Evolutionary conservation across 345 rosid species (phyloP).

Genomic region (Bruguiera gymnorhiza): DNA sequence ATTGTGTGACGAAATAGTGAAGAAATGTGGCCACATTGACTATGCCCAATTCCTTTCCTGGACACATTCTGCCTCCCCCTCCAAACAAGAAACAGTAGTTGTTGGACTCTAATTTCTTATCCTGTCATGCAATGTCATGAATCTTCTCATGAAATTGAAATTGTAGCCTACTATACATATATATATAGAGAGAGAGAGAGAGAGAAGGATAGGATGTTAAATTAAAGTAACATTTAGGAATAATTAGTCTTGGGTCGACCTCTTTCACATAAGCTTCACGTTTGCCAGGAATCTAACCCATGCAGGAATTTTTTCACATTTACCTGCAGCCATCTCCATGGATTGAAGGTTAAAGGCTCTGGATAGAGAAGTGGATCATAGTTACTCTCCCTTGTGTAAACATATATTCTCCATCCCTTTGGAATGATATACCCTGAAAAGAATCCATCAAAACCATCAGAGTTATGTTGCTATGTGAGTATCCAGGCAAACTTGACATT

Average conservation of each 20-base stretch:
- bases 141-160: too few relatives aligned
- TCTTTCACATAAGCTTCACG: too few relatives aligned
- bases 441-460: not conserved
- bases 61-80: conserved; percentile 39
- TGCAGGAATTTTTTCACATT: not conserved
- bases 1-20: conserved; percentile 36
- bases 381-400: conserved; percentile 80
- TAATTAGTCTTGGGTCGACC: too few relatives aligned
- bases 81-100: conserved; percentile 40
- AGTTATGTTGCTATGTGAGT: not conserved
- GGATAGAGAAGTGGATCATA: conserved; percentile 59
- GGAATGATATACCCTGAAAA: conserved; percentile 72
- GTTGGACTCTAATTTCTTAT: conserved; percentile 28
- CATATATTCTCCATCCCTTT: conserved; percentile 92
- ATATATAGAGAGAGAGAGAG: too few relatives aligned
- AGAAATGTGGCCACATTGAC: conserved; percentile 28
- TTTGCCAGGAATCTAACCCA: too few relatives aligned
- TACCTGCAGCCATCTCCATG: conserved; percentile 94
- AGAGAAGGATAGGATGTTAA: too few relatives aligned
- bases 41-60: conserved; percentile 43
- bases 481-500: not conserved
- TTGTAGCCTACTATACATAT: too few relatives aligned
- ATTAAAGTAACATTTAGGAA: too few relatives aligned
- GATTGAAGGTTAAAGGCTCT: conserved; percentile 75
- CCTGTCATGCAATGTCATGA: conserved; percentile 9